phyloP scores from a whole-genome alignment of 2,329 filamentous ascomycete genomes.

The Clarireedia homoeocarpa region DNA sequence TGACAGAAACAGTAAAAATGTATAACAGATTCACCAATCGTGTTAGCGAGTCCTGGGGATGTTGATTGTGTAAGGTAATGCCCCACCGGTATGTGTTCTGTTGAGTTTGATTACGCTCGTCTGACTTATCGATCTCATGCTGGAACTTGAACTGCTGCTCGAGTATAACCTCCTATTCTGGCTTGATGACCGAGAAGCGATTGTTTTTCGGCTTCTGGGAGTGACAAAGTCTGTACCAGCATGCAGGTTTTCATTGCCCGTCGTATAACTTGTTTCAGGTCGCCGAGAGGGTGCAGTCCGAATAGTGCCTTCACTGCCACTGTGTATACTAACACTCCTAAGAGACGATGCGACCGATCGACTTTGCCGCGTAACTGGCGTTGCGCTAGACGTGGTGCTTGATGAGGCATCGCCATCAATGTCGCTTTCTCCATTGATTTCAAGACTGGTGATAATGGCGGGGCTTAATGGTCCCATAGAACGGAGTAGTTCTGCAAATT shows the following conservation, averaged over 20 bases:
- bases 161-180: constrained; percentile 21
- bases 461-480: constrained; percentile 52
- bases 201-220: constrained; percentile 18
- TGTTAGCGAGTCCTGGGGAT: constrained; percentile 16
- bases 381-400: constrained; percentile 9
- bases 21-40: not conserved
- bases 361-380: constrained; percentile 20
- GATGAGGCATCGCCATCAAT: constrained; percentile 24
- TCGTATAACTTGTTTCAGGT: constrained; percentile 10
- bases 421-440: constrained; percentile 22
- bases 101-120: constrained; percentile 26
- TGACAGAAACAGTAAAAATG: constrained; percentile 4
- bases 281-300: constrained; percentile 21
- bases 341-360: constrained; percentile 21
- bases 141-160: constrained; percentile 15
- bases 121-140: constrained; percentile 22
- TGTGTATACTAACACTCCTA: constrained; percentile 17
- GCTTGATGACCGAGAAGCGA: constrained; percentile 17
- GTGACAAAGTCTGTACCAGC: constrained; percentile 24
- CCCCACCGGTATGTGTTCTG: constrained; percentile 17
- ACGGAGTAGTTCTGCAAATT: constrained; percentile 74
- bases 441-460: constrained; percentile 18
- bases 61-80: constrained; percentile 24
- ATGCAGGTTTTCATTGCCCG: constrained; percentile 12
- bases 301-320: constrained; percentile 25